Base-by-base conservation (phyloP, 768 basidiomycete genomes). In the Mycena vitilis region DNA sequence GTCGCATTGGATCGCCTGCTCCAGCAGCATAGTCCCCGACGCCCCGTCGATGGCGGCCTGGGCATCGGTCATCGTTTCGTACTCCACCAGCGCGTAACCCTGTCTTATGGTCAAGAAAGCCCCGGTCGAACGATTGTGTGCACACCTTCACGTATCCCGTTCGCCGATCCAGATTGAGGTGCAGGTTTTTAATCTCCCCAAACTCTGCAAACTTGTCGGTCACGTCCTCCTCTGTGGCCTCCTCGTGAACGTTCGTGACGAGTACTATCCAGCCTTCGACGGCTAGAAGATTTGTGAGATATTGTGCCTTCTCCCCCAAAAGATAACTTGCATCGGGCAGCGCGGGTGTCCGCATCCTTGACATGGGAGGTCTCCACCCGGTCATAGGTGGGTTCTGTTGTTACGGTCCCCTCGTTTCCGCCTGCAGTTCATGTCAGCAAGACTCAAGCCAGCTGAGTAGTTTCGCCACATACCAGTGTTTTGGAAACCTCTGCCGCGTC, bases 191-290 rank as follows among this genome's bases (percentile, higher is more conserved):
- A 71, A 99, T 96, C 78, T 98, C 95, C 61, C 98, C 98, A 75
- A 88, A 99, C 72, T 99, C 98, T 44, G 91, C 91, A 78, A 99
- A 99, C 76, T 96, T 95, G 83, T 99, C 98, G 51, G 89, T 91
- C 16, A 99, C 86, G 73, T 99, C 98, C 76, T 99, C 98, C 76
- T 99, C 98, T 0, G 95, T 96, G 8, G 98, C 94, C 78, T 99
- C 98, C 80, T 99, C 98, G 76, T 99, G 97, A 9, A 99, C 94
- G 71, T 94, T 94, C 42, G 95, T 98, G 58, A 97, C 95, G 61
- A 99, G 86, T 52, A 99, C 94, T 63, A 99, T 98, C 96, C 97
- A 99, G 55, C 97, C 97, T 79, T 99, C 97, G 13, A 99, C 95
- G 59, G 97, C 97, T 99, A 77, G 38, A 36, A 20, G 9, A 22